Conservation (phyloP, 2,329 filamentous ascomycete species). For the Karstenula rhodostoma region DNA sequence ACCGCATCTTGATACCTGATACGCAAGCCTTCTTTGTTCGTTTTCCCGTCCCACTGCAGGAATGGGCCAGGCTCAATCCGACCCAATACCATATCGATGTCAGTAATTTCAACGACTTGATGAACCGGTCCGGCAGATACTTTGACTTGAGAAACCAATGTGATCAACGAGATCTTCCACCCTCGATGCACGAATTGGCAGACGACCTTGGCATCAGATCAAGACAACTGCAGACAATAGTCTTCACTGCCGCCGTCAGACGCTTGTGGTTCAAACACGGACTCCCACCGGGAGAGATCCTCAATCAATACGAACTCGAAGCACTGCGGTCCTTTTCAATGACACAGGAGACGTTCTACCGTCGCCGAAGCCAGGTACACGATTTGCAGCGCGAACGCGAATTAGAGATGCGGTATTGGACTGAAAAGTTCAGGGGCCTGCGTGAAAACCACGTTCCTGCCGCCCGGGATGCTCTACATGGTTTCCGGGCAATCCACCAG, state of each 20-base stretch:
- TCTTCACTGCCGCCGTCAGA: constrained; percentile 62
- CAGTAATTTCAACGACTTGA: constrained; percentile 48
- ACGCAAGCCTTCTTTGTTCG: constrained; percentile 57
- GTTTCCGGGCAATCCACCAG: not conserved
- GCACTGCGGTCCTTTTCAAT: constrained; percentile 13
- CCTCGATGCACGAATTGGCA: constrained; percentile 65
- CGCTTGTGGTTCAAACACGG: constrained; percentile 46
- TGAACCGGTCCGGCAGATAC: constrained; percentile 46
- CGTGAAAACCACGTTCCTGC: constrained; percentile 8
- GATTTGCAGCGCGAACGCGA: constrained; percentile 3
- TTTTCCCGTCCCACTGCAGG: constrained; percentile 55
- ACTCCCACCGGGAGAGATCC: not conserved
- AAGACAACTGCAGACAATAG: constrained; percentile 60
- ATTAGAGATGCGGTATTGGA: constrained; percentile 17
- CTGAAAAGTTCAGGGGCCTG: constrained; percentile 12
- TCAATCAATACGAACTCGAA: constrained; percentile 19
- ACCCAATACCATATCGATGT: constrained; percentile 44
- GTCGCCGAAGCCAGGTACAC: not conserved
- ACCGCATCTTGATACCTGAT: constrained; percentile 50
- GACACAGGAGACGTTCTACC: constrained; percentile 21
- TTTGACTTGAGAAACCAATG: constrained; percentile 25
- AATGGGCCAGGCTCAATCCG: constrained; percentile 34
- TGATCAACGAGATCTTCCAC: constrained; percentile 54
- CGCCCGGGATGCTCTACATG: not conserved
- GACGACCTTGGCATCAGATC: constrained; percentile 60